phyloP scores from a whole-genome alignment of 2,329 filamentous ascomycete species.

The Penicillium olsonii region DNA sequence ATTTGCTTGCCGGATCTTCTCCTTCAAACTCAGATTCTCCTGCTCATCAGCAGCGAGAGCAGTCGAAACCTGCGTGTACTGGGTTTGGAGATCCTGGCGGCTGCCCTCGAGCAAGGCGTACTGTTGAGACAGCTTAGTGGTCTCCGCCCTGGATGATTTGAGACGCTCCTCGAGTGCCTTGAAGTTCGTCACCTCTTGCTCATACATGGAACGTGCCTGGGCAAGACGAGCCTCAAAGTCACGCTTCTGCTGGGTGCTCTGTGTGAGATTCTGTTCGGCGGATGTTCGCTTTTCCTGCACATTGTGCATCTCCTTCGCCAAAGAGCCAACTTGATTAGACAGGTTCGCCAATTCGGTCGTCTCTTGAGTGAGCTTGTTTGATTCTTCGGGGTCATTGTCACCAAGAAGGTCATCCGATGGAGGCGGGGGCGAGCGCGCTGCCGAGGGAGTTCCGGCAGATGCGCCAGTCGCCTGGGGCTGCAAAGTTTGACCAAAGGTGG shows the following conservation, averaged over 20 bases:
- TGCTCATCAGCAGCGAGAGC: slow-evolving; percentile 83
- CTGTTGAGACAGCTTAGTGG: slow-evolving; percentile 79
- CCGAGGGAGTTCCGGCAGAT: slow-evolving; percentile 39
- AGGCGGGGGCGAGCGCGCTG: slow-evolving; percentile 47
- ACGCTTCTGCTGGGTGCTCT: slow-evolving; percentile 81
- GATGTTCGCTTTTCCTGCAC: slow-evolving; percentile 78
- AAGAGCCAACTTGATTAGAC: slow-evolving; percentile 88
- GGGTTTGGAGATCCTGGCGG: slow-evolving; percentile 76
- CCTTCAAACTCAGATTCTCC: slow-evolving; percentile 82
- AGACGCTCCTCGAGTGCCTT: slow-evolving; percentile 83
- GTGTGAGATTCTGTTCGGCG: slow-evolving; percentile 78
- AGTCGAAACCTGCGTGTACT: slow-evolving; percentile 74
- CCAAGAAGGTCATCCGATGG: slow-evolving; percentile 83
- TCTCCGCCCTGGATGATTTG: slow-evolving; percentile 73
- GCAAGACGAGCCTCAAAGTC: slow-evolving; percentile 88
- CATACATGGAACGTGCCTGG: slow-evolving; percentile 84
- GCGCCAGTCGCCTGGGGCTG: slow-evolving; percentile 74
- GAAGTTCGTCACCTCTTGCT: slow-evolving; percentile 87
- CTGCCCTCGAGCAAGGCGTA: slow-evolving; percentile 79
- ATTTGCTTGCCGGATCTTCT: slow-evolving; percentile 82
- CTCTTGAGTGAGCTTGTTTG: slow-evolving; percentile 83
- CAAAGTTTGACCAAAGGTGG: slow-evolving; percentile 84
- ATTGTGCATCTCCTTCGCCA: slow-evolving; percentile 92
- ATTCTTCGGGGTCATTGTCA: slow-evolving; percentile 84
- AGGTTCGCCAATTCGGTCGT: slow-evolving; percentile 92